Evolutionary conservation across 192 early-diverging fungal species (phyloP).

Genomic region (Radiomyces spectabilis): DNA sequence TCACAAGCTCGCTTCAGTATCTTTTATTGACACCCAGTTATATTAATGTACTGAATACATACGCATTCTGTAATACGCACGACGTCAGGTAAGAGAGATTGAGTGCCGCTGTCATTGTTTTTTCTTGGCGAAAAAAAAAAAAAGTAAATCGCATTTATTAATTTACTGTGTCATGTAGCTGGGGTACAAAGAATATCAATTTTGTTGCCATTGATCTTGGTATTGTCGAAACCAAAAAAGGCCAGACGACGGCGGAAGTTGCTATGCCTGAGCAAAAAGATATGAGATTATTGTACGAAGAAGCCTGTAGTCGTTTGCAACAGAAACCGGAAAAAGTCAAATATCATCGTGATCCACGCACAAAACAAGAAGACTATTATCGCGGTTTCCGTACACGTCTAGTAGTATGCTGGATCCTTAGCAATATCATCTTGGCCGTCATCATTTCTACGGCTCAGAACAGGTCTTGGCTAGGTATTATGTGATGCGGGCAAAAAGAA

Average conservation of each 20-base stretch:
- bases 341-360: conserved; percentile 47
- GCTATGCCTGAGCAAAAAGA: conserved; percentile 69
- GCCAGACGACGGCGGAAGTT: conserved; percentile 56
- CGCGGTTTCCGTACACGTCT: conserved; percentile 75
- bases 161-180: conserved; percentile 38
- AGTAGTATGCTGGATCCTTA: conserved; percentile 76
- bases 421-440: conserved; percentile 64
- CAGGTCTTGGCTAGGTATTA: conserved; percentile 18
- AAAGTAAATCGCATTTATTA: background rate
- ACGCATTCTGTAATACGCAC: conserved; percentile 91
- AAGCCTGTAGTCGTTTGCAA: conserved; percentile 51
- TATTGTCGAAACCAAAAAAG: conserved; percentile 54
- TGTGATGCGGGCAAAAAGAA: conserved; percentile 1
- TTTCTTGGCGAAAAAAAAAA: background rate
- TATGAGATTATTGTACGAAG: conserved; percentile 69
- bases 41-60: conserved; percentile 84
- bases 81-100: conserved; percentile 64
- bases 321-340: conserved; percentile 32
- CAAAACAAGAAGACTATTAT: conserved; percentile 84
- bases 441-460: conserved; percentile 50
- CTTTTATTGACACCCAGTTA: conserved; percentile 64
- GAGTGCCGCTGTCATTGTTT: too few relatives aligned
- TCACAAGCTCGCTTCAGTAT: conserved; percentile 80
- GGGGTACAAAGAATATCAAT: conserved; percentile 90
- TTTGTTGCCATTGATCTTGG: conserved; percentile 59